Evolutionary conservation across 2,329 filamentous ascomycete genomes (phyloP).

Genomic region (Hymenoscyphus fructigenus): DNA sequence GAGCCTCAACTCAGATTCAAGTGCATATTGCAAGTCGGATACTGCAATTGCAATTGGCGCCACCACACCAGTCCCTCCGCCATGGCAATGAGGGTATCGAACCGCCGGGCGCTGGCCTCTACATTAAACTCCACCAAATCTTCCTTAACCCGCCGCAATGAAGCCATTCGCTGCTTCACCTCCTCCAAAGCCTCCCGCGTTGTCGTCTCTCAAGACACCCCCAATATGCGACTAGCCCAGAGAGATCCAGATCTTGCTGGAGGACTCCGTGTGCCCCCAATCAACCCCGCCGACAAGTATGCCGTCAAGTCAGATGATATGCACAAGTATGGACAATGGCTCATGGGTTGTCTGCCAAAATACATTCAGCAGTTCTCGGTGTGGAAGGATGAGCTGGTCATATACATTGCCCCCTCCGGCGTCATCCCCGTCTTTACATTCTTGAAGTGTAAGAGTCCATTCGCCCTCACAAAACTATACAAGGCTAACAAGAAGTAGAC

Average conservation of each 20-base stretch:
- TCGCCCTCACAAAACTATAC: neutral
- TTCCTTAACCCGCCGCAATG: slow-evolving; percentile 25
- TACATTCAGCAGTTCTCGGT: slow-evolving; percentile 99
- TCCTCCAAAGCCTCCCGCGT: slow-evolving; percentile 38
- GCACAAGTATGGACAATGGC: slow-evolving; percentile 93
- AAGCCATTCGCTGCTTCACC: slow-evolving; percentile 38
- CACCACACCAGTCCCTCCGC: slow-evolving; percentile 37
- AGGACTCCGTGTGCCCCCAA: slow-evolving; percentile 71
- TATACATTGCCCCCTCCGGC: slow-evolving; percentile 85
- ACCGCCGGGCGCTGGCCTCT: slow-evolving; percentile 55
- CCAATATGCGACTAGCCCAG: slow-evolving; percentile 67
- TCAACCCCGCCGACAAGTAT: slow-evolving; percentile 94
- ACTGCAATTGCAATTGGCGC: slow-evolving; percentile 34
- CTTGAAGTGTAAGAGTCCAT: slow-evolving; percentile 64
- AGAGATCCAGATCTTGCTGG: slow-evolving; percentile 46
- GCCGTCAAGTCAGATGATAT: slow-evolving; percentile 81
- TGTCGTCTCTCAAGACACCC: slow-evolving; percentile 53
- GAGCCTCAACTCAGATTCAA: slow-evolving; percentile 6
- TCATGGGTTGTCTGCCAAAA: slow-evolving; percentile 95
- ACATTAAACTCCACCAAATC: slow-evolving; percentile 54
- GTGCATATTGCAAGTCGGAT: slow-evolving; percentile 8
- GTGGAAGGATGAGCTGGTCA: slow-evolving; percentile 98
- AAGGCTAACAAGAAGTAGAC: slow-evolving; percentile 49
- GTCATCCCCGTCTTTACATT: slow-evolving; percentile 91
- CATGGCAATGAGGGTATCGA: slow-evolving; percentile 62